A percentile compares a stretch with the other conserved stretches of the same genome.
These are phyloP conservation scores for Lepidium aucheri DNA, from an alignment of 345 rosid species.

Conservation along the genomic window DNA sequence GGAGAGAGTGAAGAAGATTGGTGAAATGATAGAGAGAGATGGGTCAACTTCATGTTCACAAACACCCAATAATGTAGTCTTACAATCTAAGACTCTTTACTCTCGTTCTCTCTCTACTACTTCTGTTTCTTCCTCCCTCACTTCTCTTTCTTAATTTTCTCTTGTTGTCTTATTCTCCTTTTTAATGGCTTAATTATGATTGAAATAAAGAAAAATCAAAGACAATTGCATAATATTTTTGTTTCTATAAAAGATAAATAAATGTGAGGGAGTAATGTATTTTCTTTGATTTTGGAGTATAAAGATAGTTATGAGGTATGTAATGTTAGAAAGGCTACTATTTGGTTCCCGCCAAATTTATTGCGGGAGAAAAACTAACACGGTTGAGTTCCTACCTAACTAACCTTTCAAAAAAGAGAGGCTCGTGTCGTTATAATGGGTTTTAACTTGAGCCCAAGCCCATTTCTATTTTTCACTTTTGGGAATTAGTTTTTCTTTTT, in stretches of 20 bases:
- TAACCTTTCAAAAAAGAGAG: neutral
- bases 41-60: slow-evolving; percentile 10
- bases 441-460: neutral
- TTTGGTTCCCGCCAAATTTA: slow-evolving; percentile 26
- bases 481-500: too few species aligned
- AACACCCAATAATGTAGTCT: slow-evolving; percentile 6
- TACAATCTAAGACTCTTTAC: slow-evolving; percentile 7
- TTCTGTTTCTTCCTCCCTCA: slow-evolving; percentile 26
- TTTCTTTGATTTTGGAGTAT: neutral
- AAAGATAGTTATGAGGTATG: neutral
- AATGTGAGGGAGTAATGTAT: neutral
- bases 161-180: neutral
- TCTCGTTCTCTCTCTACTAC: slow-evolving; percentile 6
- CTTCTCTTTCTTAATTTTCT: slow-evolving; percentile 13
- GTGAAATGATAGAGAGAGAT: slow-evolving; percentile 25
- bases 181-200: neutral
- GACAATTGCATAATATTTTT: neutral
- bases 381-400: neutral
- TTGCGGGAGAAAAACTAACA: slow-evolving; percentile 7
- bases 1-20: slow-evolving; percentile 32
- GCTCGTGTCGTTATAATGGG: neutral
- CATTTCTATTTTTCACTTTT: neutral
- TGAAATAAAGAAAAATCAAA: neutral
- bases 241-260: neutral
- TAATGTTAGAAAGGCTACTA: neutral